Base-by-base conservation (phyloP, 805 yeast species). In the Cyberlindnera euphorbiiphila region DNA sequence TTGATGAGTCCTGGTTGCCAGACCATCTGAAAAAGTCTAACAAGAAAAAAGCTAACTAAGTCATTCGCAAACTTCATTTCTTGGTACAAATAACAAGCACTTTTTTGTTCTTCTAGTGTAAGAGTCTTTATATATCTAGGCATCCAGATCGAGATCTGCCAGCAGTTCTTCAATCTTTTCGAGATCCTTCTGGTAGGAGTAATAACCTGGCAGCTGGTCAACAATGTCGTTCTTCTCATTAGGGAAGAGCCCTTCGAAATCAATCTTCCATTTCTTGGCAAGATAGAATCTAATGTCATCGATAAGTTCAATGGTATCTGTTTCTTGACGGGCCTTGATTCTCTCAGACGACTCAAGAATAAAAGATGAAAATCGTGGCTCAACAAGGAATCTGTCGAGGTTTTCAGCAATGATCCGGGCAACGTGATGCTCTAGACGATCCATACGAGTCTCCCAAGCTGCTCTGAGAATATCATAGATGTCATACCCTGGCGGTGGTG, bases 271-370 rank as follows among this genome's bases (percentile, higher is more conserved):
- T 37, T 50, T 53, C 37, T 49, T 48, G 1, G 51, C 52, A 31
- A 85, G 57, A 46, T 78, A 81, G 56, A 71, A 85, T 45, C 88
- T 65, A 9, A 85, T 78, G 60, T 84, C 94, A 58, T 84, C 95
- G 19, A 85, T 66, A 47, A 85, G 62, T 50, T 85, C 95, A 52
- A 85, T 81, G 1, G 91, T 81, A 60, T 85, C 95, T 0, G 84
- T 80, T 42, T 78, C 85, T 47, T 85, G 78, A 53, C 93, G 69
- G 12, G 56, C 59, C 15, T 69, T 51, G 34, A 85, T 82, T 48
- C 85, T 62, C 12, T 51, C 45, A 0, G 91, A 81, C 53, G 76
- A 68, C 45, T 69, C 72, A n/a, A 47, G 9, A 6, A 69, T 55
- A 13, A 71, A 53, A 0, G 54, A 61, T 33, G 57, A 51, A 35